Base-by-base conservation (phyloP, 169 alveolate species). In the Eimeria sp. region DNA sequence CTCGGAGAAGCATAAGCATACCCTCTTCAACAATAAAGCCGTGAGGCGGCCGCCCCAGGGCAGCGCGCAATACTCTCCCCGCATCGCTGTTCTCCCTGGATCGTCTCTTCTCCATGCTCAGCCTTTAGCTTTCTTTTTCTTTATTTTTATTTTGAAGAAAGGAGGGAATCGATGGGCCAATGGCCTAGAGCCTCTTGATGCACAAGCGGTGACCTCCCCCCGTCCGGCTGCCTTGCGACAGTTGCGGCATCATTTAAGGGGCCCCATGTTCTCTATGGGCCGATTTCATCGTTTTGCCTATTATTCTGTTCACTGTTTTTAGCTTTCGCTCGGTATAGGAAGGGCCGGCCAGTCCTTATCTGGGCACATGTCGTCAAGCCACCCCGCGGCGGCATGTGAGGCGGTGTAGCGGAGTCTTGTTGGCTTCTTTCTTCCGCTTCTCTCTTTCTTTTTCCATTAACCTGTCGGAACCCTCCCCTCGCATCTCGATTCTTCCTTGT, bases 1-100 rank as follows among this genome's bases (percentile, higher is more conserved):
- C 64, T 16, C 90, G 30, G 20, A 37, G 76, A 82, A 30, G 74
- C 66, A 82, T 25, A 77, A 77, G 0, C 87, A 25, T 52, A 27
- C 66, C 58, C 87, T 77, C 87, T 77, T 77, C 87, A 52, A 25
- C 66, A 27, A 4, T 49, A 77, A 77, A 77, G 66, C 87, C 87
- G 87, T 77, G 87, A 77, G 87, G 87, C 87, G 87, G 87, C 87
- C 87, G 87, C 87, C 80, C 87, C 87, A 77, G 87, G 87, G 87
- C 87, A 77, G 87, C 87, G 87, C 87, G 62, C 37, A 60, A 77
- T 77, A 77, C 87, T 77, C 87, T 77, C 87, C 87, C 87, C 87
- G 87, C 87, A 77, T 46, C 87, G 23, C 87, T 77, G 62, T 77
- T 49, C 87, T 49, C 87, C 58, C 66, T 49, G 58, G 87, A 77